These are phyloP conservation scores for Cicer judaicum DNA, from an alignment of 306 rosid genomes.

Conservation along the genomic window DNA sequence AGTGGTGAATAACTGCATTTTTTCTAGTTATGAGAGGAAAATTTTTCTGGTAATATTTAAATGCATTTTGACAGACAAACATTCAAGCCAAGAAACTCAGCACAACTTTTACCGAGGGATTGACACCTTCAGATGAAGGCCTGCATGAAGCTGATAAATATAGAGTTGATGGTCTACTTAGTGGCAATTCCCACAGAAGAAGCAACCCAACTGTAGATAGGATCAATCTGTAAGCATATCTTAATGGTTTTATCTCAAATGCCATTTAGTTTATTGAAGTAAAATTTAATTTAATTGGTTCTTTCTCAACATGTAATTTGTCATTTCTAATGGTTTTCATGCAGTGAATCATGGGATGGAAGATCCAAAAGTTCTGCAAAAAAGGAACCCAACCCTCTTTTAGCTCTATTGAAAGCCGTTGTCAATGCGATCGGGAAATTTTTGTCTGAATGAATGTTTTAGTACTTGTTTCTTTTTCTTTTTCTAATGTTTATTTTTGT, in stretches of 20 bases:
- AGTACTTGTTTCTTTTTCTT: slow-evolving; percentile 32
- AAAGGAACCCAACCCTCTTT: slow-evolving; percentile 61
- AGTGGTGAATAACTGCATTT: not conserved
- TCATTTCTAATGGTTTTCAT: slow-evolving; percentile 38
- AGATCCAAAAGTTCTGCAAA: slow-evolving; percentile 49
- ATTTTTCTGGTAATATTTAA: slow-evolving; percentile 29
- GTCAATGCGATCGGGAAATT: slow-evolving; percentile 68
- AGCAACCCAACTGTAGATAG: slow-evolving; percentile 74
- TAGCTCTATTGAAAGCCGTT: slow-evolving; percentile 59
- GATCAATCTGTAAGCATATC: slow-evolving; percentile 80
- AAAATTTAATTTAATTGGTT: slow-evolving; percentile 23
- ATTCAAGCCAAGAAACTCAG: slow-evolving; percentile 49
- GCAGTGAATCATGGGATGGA: slow-evolving; percentile 94
- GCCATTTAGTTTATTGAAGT: slow-evolving; percentile 29
- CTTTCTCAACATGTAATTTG: slow-evolving; percentile 35
- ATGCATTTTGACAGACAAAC: slow-evolving; percentile 58
- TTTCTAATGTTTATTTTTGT: slow-evolving; percentile 17
- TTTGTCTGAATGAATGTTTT: slow-evolving; percentile 72
- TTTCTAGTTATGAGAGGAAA: slow-evolving; percentile 26
- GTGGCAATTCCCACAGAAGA: slow-evolving; percentile 57
- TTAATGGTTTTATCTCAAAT: slow-evolving; percentile 12
- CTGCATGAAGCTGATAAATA: slow-evolving; percentile 42
- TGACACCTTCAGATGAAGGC: slow-evolving; percentile 49
- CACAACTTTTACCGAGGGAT: slow-evolving; percentile 35
- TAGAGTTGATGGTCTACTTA: slow-evolving; percentile 47